phyloP scores from a whole-genome alignment of 1,284 basidiomycete species.

The Neonothopanus nambi region DNA sequence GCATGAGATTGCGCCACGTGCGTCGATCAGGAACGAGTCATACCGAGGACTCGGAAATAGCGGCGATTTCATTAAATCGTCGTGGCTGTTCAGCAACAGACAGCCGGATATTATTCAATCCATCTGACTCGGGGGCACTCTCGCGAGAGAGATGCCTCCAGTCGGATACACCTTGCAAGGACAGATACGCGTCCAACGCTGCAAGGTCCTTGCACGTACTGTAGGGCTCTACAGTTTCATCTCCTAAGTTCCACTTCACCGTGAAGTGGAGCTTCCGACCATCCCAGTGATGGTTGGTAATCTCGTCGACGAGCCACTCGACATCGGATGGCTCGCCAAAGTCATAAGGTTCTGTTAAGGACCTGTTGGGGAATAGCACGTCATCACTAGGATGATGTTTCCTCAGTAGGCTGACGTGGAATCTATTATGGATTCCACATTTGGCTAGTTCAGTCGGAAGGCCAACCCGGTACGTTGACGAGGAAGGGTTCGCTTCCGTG shows the following conservation, averaged over 20 bases:
- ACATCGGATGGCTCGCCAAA: background rate
- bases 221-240: background rate
- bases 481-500: conserved; percentile 18
- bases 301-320: background rate
- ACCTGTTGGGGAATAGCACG: background rate
- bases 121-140: too few relatives aligned
- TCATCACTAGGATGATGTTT: background rate
- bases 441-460: conserved; percentile 23
- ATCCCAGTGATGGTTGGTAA: background rate
- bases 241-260: background rate
- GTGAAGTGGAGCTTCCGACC: background rate
- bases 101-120: too few relatives aligned
- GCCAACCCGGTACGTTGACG: conserved; percentile 28
- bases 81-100: too few relatives aligned
- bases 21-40: too few relatives aligned
- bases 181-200: background rate
- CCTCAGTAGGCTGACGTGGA: conserved; percentile 18
- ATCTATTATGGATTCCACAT: conserved; percentile 23
- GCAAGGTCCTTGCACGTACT: background rate
- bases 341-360: conserved; percentile 3
- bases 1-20: too few relatives aligned
- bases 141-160: background rate
- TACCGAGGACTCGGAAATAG: too few relatives aligned
- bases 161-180: background rate
- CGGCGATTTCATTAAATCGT: too few relatives aligned